Conservation (phyloP, 331 rosid genomes). For the Quercus lobata region DNA sequence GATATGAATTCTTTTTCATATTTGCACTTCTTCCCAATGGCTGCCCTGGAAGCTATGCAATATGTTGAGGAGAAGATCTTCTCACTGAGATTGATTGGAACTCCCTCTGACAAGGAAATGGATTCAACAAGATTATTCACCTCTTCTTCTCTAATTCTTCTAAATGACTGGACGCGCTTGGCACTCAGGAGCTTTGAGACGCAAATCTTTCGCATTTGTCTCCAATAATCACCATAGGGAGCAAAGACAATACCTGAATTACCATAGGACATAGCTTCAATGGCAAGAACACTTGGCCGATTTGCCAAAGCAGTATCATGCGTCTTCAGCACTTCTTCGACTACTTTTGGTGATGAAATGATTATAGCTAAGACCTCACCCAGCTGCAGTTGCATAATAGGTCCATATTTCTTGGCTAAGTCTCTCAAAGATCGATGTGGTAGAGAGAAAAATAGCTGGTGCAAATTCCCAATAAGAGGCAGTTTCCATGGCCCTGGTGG, state of each 20-base stretch:
- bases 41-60: constrained; percentile 4
- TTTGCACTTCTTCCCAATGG: constrained; percentile 25
- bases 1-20: constrained; percentile 12
- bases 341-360: constrained; percentile 30
- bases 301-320: constrained; percentile 24
- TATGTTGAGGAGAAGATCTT: background rate
- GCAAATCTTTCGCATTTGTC: constrained; percentile 45
- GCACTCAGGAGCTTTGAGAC: constrained; percentile 19
- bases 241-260: constrained; percentile 19
- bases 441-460: constrained; percentile 23
- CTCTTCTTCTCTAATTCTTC: constrained; percentile 32
- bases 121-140: constrained; percentile 8
- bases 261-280: constrained; percentile 6
- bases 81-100: background rate
- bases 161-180: constrained; percentile 27
- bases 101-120: constrained; percentile 1
- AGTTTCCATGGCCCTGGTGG: constrained; percentile 49
- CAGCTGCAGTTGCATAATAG: constrained; percentile 39
- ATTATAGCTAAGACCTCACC: constrained; percentile 30
- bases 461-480: constrained; percentile 39
- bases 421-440: constrained; percentile 27
- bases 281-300: background rate
- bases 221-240: constrained; percentile 51
- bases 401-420: constrained; percentile 28
- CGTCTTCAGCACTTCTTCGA: constrained; percentile 28